Evolutionary conservation across 345 rosid genomes (phyloP).

Genomic region (Aurinia saxatilis): DNA sequence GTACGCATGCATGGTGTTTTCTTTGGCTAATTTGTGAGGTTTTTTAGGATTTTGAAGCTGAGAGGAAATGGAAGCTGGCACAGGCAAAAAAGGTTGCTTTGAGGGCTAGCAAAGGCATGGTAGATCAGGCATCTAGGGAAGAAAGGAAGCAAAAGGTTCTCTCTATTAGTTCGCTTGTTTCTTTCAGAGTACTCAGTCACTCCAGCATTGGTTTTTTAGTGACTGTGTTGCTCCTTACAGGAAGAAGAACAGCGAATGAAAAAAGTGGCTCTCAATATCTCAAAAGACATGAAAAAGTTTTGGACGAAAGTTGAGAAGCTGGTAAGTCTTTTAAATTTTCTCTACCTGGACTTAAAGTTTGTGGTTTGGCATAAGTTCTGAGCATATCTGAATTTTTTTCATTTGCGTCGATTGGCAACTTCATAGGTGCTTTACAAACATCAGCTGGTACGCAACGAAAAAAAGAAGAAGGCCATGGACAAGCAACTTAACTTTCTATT

Average conservation of each 20-base stretch:
- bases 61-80: slow-evolving; percentile 96
- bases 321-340: slow-evolving; percentile 40
- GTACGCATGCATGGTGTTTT: slow-evolving; percentile 12
- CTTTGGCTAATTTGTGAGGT: slow-evolving; percentile 23
- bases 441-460: slow-evolving; percentile 90
- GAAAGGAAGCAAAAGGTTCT: slow-evolving; percentile 94
- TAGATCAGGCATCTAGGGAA: slow-evolving; percentile 87
- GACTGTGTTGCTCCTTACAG: slow-evolving; percentile 35
- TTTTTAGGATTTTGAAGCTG: slow-evolving; percentile 91
- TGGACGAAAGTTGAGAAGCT: slow-evolving; percentile 98
- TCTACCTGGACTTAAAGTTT: neutral
- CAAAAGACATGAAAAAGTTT: slow-evolving; percentile 94
- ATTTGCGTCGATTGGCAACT: slow-evolving; percentile 13
- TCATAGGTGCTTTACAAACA: slow-evolving; percentile 92
- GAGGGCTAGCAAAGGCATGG: slow-evolving; percentile 94
- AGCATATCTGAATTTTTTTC: slow-evolving; percentile 17
- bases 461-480: slow-evolving; percentile 93
- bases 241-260: slow-evolving; percentile 88
- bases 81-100: slow-evolving; percentile 95
- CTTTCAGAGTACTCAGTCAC: neutral
- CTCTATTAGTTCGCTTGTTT: neutral
- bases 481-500: slow-evolving; percentile 94
- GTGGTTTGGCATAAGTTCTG: slow-evolving; percentile 1
- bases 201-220: neutral
- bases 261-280: slow-evolving; percentile 83